These are phyloP conservation scores for Panicum miliaceum DNA, from an alignment of 176 grass and related monocot genomes.

Conservation along the genomic window DNA sequence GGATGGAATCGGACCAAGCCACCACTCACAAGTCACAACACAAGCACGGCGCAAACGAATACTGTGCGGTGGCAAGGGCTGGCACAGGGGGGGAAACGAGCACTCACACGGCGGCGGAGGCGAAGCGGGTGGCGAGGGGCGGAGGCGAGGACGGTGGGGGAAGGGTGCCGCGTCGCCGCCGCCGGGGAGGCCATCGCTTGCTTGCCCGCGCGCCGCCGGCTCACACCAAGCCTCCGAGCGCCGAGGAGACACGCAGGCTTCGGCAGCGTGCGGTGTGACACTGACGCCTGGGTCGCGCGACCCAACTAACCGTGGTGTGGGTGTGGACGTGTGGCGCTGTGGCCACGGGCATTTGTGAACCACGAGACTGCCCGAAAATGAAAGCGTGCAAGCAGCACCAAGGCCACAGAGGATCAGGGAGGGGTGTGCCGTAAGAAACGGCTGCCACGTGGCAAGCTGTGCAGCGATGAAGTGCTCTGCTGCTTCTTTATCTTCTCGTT, in stretches of 20 bases:
- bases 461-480: conserved; percentile 6
- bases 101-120: conserved; percentile 44
- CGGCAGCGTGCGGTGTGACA: background rate
- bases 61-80: background rate
- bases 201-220: background rate
- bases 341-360: background rate
- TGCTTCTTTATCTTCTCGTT: conserved; percentile 19
- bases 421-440: background rate
- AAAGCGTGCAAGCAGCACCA: background rate
- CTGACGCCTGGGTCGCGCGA: conserved; percentile 38
- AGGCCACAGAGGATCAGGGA: background rate
- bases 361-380: background rate
- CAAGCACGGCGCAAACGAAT: background rate
- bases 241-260: background rate
- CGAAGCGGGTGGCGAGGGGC: conserved; percentile 5
- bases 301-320: background rate
- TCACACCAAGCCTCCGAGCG: background rate
- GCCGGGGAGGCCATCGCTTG: conserved; percentile 48
- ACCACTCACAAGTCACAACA: background rate
- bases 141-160: conserved; percentile 20
- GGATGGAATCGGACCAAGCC: background rate
- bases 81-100: background rate
- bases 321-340: background rate
- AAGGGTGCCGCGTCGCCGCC: conserved; percentile 32
- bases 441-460: conserved; percentile 34